Evolutionary conservation across 495 filamentous ascomycete species (phyloP).

Genomic region (Gamarada debralockiae): DNA sequence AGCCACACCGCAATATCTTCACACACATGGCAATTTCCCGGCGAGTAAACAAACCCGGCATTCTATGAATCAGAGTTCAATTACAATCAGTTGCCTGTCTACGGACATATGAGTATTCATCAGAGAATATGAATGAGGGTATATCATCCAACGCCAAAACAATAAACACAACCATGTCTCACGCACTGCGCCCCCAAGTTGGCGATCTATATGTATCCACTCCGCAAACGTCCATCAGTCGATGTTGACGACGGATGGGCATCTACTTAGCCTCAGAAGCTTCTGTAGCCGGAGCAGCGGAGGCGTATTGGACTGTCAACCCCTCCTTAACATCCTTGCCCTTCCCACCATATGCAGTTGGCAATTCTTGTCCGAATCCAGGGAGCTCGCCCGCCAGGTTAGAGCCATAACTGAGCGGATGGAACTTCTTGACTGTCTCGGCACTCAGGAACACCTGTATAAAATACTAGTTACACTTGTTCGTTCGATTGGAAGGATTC

Average conservation of each 20-base stretch:
- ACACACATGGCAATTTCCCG: too few relatives aligned
- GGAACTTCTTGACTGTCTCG: slow-evolving; percentile 83
- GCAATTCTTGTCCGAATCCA: slow-evolving; percentile 54
- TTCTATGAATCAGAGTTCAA: too few relatives aligned
- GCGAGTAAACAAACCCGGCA: too few relatives aligned
- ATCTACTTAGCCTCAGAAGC: too few relatives aligned
- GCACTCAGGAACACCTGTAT: slow-evolving; percentile 56
- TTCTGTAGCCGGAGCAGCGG: background rate
- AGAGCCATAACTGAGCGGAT: slow-evolving; percentile 72
- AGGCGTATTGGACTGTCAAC: slow-evolving; percentile 24
- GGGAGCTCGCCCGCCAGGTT: slow-evolving; percentile 58
- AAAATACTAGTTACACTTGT: too few relatives aligned
- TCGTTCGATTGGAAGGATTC: too few relatives aligned
- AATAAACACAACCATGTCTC: background rate
- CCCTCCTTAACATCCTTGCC: slow-evolving; percentile 40
- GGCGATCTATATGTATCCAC: too few relatives aligned
- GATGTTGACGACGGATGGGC: too few relatives aligned
- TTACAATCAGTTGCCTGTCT: too few relatives aligned
- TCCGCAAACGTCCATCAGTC: too few relatives aligned
- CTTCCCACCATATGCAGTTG: slow-evolving; percentile 68
- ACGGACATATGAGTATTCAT: too few relatives aligned
- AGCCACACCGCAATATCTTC: too few relatives aligned
- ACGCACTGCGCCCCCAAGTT: background rate
- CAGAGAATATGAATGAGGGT: background rate
- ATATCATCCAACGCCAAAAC: background rate